Percentiles rank a stretch among this genome's conserved stretches.
Evolutionary conservation across 805 yeast genomes (phyloP).

Genomic region (Candida odintsovae): DNA sequence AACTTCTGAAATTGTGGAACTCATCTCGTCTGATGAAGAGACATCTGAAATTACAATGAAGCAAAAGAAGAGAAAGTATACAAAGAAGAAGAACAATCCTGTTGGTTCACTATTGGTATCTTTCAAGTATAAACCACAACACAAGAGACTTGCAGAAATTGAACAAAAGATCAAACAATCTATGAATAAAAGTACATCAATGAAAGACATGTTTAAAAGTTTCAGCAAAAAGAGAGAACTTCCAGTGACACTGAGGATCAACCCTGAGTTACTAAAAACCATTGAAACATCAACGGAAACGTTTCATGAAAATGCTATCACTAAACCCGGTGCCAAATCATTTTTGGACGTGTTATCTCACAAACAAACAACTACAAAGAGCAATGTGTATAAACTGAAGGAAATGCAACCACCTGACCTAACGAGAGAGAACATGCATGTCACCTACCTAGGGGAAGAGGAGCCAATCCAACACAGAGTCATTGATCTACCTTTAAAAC

Average conservation of each 20-base stretch:
- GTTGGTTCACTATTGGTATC: constrained; percentile 6
- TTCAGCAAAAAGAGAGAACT: constrained; percentile 2
- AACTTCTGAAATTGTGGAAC: constrained; percentile 8
- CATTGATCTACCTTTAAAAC: background rate
- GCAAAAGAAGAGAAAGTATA: constrained; percentile 1
- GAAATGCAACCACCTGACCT: constrained; percentile 11
- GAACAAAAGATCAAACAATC: constrained; percentile 18
- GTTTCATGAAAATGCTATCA: background rate
- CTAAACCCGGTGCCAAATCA: constrained; percentile 6
- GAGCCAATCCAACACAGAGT: constrained; percentile 2
- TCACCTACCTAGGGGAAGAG: constrained; percentile 3
- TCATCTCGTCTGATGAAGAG: constrained; percentile 12
- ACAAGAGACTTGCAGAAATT: constrained; percentile 13
- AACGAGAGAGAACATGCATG: constrained; percentile 11
- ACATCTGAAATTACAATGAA: background rate
- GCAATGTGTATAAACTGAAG: constrained; percentile 18
- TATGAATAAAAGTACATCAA: constrained; percentile 10
- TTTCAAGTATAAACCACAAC: constrained; percentile 16
- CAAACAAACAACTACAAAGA: constrained; percentile 4
- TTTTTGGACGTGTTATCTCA: constrained; percentile 7
- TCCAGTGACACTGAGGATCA: background rate
- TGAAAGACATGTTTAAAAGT: constrained; percentile 14
- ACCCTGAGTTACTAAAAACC: background rate
- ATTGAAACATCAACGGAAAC: background rate
- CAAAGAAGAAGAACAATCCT: background rate